Conservation (phyloP, 2,329 filamentous ascomycete species). For the Penicillium italicum region DNA sequence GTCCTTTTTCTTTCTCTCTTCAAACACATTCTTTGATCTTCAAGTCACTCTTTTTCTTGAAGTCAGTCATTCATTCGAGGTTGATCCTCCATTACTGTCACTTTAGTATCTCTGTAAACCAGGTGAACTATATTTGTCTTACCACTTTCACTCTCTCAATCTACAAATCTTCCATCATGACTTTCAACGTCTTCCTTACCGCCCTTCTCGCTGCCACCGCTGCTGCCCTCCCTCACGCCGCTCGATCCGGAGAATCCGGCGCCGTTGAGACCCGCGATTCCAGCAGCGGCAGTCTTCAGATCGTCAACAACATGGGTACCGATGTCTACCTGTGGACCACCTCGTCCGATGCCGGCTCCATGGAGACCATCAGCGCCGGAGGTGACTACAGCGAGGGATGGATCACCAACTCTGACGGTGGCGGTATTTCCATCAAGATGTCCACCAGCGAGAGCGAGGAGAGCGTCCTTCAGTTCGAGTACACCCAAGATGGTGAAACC, state of each 20-base stretch:
- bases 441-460: slow-evolving; percentile 19
- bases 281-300: slow-evolving; percentile 24
- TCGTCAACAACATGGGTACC: slow-evolving; percentile 33
- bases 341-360: slow-evolving; percentile 20
- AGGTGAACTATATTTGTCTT: slow-evolving; percentile 1
- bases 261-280: slow-evolving; percentile 3
- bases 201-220: slow-evolving; percentile 21
- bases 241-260: slow-evolving; percentile 3
- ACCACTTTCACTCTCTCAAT: slow-evolving; percentile 3
- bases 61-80: slow-evolving; percentile 9
- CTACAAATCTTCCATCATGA: slow-evolving; percentile 11
- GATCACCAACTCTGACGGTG: slow-evolving; percentile 30
- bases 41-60: slow-evolving; percentile 13
- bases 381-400: slow-evolving; percentile 32
- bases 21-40: slow-evolving; percentile 12
- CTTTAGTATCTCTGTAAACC: slow-evolving; percentile 2
- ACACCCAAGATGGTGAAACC: slow-evolving; percentile 30
- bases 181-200: slow-evolving; percentile 20
- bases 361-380: slow-evolving; percentile 24
- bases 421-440: slow-evolving; percentile 38
- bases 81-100: slow-evolving; percentile 8
- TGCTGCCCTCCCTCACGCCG: slow-evolving; percentile 15
- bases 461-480: slow-evolving; percentile 31
- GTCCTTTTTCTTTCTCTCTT: background rate
- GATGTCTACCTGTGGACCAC: slow-evolving; percentile 36